Conservation (phyloP, 2,329 filamentous ascomycete species). For the Beauveria scarabaeidicola region DNA sequence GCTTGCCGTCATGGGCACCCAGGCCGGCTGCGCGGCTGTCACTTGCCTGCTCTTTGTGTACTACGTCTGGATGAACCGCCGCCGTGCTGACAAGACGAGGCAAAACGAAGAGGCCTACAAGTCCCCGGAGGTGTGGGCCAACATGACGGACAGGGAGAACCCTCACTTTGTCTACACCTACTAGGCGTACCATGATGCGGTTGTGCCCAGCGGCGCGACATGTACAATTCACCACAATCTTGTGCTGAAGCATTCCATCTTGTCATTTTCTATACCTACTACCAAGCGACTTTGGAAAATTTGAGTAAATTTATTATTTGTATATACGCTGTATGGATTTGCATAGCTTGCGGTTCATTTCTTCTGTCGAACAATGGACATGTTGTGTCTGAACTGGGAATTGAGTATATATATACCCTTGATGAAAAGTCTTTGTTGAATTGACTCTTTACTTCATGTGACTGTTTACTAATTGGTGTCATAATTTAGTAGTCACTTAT, state of each 20-base stretch:
- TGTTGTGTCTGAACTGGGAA: no score
- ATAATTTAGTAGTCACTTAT: no score
- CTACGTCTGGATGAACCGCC: constrained; percentile 42
- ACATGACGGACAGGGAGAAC: constrained; percentile 50
- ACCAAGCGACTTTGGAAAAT: neutral
- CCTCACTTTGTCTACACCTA: constrained; percentile 46
- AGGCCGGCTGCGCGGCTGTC: constrained; percentile 32
- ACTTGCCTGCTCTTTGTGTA: constrained; percentile 39
- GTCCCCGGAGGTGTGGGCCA: constrained; percentile 35
- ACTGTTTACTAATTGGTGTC: no score
- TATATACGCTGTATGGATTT: neutral
- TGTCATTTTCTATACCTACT: neutral
- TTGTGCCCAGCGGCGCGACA: neutral
- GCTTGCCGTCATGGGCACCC: constrained; percentile 45
- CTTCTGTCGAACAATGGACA: neutral
- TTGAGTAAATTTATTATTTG: neutral
- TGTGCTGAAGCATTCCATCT: neutral
- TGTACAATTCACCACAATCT: neutral
- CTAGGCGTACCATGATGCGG: constrained; percentile 15
- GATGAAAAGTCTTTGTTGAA: neutral
- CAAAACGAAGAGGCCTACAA: constrained; percentile 33
- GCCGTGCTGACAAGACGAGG: constrained; percentile 20
- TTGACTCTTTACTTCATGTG: neutral
- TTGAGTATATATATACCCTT: neutral
- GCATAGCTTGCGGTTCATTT: neutral